Percentiles rank a stretch among this genome's conserved stretches.
Evolutionary conservation across 768 basidiomycete species (phyloP).

Genomic region (Clavulina sp.): DNA sequence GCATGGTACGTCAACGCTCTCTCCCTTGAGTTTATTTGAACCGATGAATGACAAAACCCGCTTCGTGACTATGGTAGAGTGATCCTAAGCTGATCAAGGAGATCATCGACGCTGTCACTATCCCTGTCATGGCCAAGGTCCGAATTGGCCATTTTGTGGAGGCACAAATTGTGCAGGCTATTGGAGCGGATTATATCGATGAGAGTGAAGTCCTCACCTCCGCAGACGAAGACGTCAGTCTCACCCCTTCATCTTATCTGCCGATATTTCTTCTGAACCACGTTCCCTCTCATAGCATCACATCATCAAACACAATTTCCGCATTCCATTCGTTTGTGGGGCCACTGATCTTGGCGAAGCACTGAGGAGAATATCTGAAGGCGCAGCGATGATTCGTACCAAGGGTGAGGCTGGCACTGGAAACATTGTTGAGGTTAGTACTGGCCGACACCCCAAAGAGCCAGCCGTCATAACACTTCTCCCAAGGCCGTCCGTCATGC

Average conservation of each 20-base stretch:
- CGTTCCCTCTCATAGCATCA: slow-evolving; percentile 40
- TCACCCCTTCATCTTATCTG: neutral
- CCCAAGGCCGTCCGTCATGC: slow-evolving; percentile 69
- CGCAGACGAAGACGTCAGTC: slow-evolving; percentile 47
- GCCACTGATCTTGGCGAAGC: slow-evolving; percentile 92
- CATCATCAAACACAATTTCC: slow-evolving; percentile 93
- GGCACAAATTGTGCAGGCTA: slow-evolving; percentile 84
- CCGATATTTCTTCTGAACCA: neutral
- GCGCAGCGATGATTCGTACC: slow-evolving; percentile 95
- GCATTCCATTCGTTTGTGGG: slow-evolving; percentile 92
- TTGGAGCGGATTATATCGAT: slow-evolving; percentile 94
- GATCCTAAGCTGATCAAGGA: slow-evolving; percentile 94
- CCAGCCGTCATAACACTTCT: neutral
- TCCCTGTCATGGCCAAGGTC: slow-evolving; percentile 93
- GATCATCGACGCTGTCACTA: slow-evolving; percentile 86
- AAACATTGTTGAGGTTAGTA: slow-evolving; percentile 54
- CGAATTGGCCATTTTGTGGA: slow-evolving; percentile 97
- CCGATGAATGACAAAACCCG: slow-evolving; percentile 2
- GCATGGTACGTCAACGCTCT: slow-evolving; percentile 56
- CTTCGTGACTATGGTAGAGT: slow-evolving; percentile 33
- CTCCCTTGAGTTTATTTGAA: slow-evolving; percentile 6
- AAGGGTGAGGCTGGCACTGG: slow-evolving; percentile 88
- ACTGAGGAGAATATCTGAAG: slow-evolving; percentile 87
- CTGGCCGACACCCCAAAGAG: neutral
- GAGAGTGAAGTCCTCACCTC: slow-evolving; percentile 91